Base-by-base conservation (phyloP, 2,329 filamentous ascomycete genomes). In the Colletotrichum incanum region DNA sequence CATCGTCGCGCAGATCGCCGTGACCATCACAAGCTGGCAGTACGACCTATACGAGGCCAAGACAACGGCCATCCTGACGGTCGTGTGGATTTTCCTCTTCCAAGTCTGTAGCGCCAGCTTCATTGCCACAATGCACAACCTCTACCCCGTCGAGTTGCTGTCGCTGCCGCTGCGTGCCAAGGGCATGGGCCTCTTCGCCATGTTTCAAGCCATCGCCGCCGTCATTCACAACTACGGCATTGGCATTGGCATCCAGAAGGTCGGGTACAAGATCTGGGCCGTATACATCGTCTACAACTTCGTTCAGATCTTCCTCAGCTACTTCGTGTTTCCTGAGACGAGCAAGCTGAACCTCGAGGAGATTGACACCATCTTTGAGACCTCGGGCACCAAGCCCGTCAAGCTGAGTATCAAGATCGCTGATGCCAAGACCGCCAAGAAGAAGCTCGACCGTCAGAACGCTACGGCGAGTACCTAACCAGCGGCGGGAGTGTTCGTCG, bases 321-420 rank as follows among this genome's bases (percentile, higher is more conserved):
- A 86, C 74, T 87, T 87, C 64, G 80, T 87, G 72, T 89, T 89
- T 76, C 87, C 86, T 0, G 87, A 88, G 76, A 88, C 86, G 14
- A 83, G 83, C 55, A 81, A 81, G 26, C 77, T 87, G 45, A 84
- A 82, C 28, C 80, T 90, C 54, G 88, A 90, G 76, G 87, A 90
- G 78, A 90, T 90, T 62, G 87, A 90, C 74, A 85, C 85, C 54
- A 88, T 91, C 67, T 91, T 91, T 71, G 73, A 74, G 63, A 74
- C 73, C 3, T 34, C 65, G 5, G 66, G 71, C 37, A 61, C 70
- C 2, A 50, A 67, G 49, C 73, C 73, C 26, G 65, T 73, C 16
- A 71, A 73, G 63, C 62, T 74, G 18, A 73, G 70, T 18, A 69
- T 74, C 41, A 74, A 74, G 66, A 73, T 73, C 54, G 62, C 70